Evolutionary conservation across 192 early-diverging fungal species (phyloP), one percentile per base, ranked within the genome.

Genomic region (Umbelopsis isabellina): DNA sequence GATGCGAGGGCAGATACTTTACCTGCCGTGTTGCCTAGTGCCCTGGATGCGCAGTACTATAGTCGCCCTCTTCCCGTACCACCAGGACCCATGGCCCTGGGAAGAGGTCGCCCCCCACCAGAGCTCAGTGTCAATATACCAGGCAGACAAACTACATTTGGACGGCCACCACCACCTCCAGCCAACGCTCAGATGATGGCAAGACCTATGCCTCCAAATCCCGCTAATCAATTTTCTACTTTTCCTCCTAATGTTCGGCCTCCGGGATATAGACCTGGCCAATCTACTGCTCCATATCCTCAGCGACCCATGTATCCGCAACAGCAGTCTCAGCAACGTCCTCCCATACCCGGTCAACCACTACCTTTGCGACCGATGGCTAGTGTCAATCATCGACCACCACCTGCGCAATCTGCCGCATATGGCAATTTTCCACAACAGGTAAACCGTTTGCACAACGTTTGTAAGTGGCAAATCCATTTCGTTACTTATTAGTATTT

Each of bases 161-260:
- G 55, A 16, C 55, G 55, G 33, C 55, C 51, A n/a, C 55, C 51
- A 23, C 48, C 48, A 12, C 51, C 55, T 25, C 55, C 55, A 61
- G 16, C 25, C 16, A 61, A 61, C 16, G 27, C 27, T 22, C 25
- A 22, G 7, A 35, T 61, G 55, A 61, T 61, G 55, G 55, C 27
- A 12, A 61, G 66, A 53, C 50, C 51, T 16, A 65, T 44, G 12
- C 41, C 49, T 18, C 30, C 47, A 7, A 68, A 47, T 68, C 46
- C 66, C 7, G 15, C 47, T 10, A 53, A 45, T 16, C 68, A 52
- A 45, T 52, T 52, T 45, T n/a, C 68, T 45, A 49, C 68, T 12
- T 52, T 69, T 51, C 68, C 68, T 69, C 67, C 67, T 20, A 49
- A 49, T 49, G 67, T 49, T 49, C 21, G 67, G 2, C 49, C 67